Conservation (phyloP, 23 red algal species). For the Gracilaria domingensis region DNA sequence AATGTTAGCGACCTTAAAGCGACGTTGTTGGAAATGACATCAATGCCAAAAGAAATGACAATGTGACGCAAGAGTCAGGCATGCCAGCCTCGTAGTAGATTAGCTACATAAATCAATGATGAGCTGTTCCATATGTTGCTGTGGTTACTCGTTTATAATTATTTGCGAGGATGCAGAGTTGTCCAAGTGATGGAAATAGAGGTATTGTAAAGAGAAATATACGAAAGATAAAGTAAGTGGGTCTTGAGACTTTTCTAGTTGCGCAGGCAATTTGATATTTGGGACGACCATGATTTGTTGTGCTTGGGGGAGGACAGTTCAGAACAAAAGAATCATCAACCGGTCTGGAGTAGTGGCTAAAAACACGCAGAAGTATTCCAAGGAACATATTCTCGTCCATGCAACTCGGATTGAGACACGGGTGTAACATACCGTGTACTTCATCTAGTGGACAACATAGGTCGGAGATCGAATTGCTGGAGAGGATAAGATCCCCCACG, state of each 20-base stretch:
- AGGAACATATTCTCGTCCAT: not conserved
- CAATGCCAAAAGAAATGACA: not conserved
- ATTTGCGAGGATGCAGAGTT: too few relatives aligned
- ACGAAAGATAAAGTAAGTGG: too few relatives aligned
- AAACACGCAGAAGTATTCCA: not conserved
- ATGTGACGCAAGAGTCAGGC: not conserved
- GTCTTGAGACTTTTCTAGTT: not conserved
- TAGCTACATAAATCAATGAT: not conserved
- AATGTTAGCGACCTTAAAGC: not conserved
- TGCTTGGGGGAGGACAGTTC: too few relatives aligned
- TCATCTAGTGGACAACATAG: conserved; percentile 25
- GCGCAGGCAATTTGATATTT: not conserved
- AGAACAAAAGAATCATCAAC: not conserved
- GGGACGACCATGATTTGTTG: too few relatives aligned
- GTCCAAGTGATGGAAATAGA: too few relatives aligned
- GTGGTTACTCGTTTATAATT: not conserved
- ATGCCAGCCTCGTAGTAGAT: not conserved
- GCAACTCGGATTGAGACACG: conserved; percentile 3
- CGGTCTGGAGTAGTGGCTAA: not conserved
- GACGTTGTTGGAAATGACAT: not conserved
- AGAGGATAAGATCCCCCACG: conserved; percentile 34
- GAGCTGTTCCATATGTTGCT: not conserved
- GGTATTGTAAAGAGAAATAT: too few relatives aligned
- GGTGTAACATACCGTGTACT: conserved; percentile 11
- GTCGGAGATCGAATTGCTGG: conserved; percentile 18